phyloP scores from a whole-genome alignment of 495 filamentous ascomycete genomes.

The Hyaloscypha bicolor region DNA sequence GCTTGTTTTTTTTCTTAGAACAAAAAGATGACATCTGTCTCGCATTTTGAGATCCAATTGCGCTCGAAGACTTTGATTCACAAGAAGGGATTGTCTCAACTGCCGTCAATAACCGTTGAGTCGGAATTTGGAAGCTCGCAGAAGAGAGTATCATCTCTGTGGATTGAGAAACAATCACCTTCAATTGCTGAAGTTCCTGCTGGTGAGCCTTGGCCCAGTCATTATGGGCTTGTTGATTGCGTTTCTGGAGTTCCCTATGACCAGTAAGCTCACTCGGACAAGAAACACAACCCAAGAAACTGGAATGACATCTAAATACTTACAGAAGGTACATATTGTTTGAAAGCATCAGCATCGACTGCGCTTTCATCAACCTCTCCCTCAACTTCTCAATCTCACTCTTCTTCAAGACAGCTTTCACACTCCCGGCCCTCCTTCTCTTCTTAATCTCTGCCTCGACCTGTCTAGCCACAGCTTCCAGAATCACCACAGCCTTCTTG shows the following conservation, averaged over 20 bases:
- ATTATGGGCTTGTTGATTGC: background rate
- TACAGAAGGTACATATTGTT: background rate
- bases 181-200: background rate
- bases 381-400: background rate
- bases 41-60: background rate
- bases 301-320: background rate
- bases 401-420: slow-evolving; percentile 3
- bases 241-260: background rate
- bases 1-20: background rate
- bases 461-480: background rate
- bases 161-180: background rate
- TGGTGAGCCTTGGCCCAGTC: background rate
- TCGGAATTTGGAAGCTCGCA: background rate
- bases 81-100: background rate
- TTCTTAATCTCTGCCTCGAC: background rate
- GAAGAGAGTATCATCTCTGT: background rate
- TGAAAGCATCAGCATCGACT: background rate
- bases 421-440: background rate
- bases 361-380: background rate
- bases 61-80: background rate
- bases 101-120: background rate
- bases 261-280: background rate
- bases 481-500: background rate
- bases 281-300: too few relatives aligned
- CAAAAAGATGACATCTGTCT: background rate